phyloP scores from a whole-genome alignment of 495 filamentous ascomycete species.

The Aspergillus egyptiacus region DNA sequence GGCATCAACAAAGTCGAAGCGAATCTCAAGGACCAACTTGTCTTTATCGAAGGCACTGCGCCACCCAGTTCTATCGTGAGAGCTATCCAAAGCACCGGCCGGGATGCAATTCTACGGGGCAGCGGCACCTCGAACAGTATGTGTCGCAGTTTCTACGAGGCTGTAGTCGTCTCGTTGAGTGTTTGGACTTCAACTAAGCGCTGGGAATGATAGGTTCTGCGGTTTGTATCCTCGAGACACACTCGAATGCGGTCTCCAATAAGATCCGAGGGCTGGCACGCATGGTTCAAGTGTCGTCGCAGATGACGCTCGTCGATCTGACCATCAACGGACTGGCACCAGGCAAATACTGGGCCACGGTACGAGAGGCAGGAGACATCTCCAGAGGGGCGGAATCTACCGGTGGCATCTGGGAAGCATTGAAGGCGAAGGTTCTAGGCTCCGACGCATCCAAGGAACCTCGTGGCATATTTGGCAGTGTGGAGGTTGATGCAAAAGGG shows the following conservation, averaged over 20 bases:
- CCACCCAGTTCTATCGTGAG: constrained; percentile 82
- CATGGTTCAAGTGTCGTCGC: constrained; percentile 73
- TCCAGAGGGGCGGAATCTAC: constrained; percentile 73
- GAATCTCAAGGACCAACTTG: constrained; percentile 42
- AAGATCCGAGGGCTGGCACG: constrained; percentile 70
- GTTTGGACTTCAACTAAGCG: neutral
- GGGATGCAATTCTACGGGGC: constrained; percentile 90
- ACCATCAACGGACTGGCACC: constrained; percentile 78
- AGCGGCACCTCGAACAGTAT: constrained; percentile 78
- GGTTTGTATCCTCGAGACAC: constrained; percentile 94
- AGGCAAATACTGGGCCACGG: constrained; percentile 74
- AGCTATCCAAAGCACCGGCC: constrained; percentile 82
- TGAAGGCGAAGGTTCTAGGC: constrained; percentile 45
- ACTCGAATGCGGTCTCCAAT: constrained; percentile 51
- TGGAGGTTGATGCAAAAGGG: constrained; percentile 59
- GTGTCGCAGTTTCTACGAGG: constrained; percentile 24
- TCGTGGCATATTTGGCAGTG: constrained; percentile 65
- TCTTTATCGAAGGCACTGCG: constrained; percentile 51
- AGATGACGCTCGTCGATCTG: constrained; percentile 77
- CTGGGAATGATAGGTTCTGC: constrained; percentile 59
- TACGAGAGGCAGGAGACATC: constrained; percentile 86
- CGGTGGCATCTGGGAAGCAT: constrained; percentile 71
- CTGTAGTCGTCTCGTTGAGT: neutral
- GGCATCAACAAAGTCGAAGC: constrained; percentile 47
- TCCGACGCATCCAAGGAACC: constrained; percentile 38